Conservation (phyloP, 2,329 filamentous ascomycete genomes). For the Cladorrhinum sp. region DNA sequence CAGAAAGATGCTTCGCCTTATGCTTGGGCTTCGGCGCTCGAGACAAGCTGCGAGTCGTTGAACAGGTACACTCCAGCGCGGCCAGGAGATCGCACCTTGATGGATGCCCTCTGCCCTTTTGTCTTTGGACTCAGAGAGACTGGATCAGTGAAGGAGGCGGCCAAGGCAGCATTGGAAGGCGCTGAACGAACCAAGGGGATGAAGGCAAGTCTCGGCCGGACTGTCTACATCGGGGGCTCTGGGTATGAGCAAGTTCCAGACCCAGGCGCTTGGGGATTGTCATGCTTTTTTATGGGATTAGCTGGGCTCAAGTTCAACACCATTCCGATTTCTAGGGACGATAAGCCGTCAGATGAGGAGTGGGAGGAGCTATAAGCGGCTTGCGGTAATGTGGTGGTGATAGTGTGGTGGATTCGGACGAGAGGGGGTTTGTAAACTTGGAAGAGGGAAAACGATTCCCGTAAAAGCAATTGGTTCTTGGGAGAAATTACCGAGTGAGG, state of each 20-base stretch:
- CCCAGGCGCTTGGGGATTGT: constrained; percentile 70
- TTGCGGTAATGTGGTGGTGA: too few species aligned
- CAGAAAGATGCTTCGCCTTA: constrained; percentile 40
- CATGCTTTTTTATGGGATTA: constrained; percentile 77
- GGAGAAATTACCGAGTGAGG: neutral
- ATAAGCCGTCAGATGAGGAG: constrained; percentile 13
- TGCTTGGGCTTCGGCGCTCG: constrained; percentile 62
- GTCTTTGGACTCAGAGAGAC: constrained; percentile 66
- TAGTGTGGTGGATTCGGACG: neutral
- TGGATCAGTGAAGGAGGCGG: constrained; percentile 68
- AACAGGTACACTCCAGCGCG: constrained; percentile 84
- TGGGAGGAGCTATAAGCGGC: constrained; percentile 23
- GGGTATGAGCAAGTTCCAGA: constrained; percentile 68
- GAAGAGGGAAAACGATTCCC: neutral
- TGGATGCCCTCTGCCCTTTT: constrained; percentile 89
- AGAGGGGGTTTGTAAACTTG: too few species aligned
- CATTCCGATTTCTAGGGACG: neutral
- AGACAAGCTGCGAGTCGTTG: constrained; percentile 67
- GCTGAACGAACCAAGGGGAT: constrained; percentile 87
- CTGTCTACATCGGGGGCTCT: constrained; percentile 76
- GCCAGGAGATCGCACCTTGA: constrained; percentile 82
- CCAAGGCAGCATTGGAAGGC: constrained; percentile 69
- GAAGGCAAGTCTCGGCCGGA: constrained; percentile 80
- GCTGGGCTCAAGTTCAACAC: constrained; percentile 40
- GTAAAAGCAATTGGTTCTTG: neutral